Evolutionary conservation across 805 yeast genomes (phyloP).

Genomic region (Lipomyces spencermartinsiae): DNA sequence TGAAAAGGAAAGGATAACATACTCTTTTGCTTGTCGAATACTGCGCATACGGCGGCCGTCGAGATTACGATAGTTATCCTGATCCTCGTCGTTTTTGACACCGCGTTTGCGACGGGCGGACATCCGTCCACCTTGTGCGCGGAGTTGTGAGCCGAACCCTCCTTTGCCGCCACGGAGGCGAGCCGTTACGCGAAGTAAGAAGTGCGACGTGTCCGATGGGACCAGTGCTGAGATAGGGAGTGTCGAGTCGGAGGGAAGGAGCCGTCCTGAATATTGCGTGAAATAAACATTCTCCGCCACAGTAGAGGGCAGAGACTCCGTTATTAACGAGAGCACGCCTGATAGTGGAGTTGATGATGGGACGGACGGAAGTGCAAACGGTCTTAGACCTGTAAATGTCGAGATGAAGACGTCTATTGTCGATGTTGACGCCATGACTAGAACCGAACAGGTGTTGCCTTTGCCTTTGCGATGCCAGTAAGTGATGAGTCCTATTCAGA

Average conservation of each 20-base stretch:
- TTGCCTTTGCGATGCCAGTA: background rate
- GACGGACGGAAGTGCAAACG: background rate
- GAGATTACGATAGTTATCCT: slow-evolving; percentile 50
- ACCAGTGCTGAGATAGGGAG: slow-evolving; percentile 4
- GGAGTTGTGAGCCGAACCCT: slow-evolving; percentile 54
- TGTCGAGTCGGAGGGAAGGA: slow-evolving; percentile 6
- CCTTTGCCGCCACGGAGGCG: slow-evolving; percentile 57
- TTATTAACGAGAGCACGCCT: background rate
- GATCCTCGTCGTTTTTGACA: slow-evolving; percentile 40
- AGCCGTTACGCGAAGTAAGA: slow-evolving; percentile 14
- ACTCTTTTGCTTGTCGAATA: slow-evolving; percentile 48
- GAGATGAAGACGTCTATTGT: slow-evolving; percentile 14
- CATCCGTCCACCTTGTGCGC: slow-evolving; percentile 52
- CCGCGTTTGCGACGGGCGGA: slow-evolving; percentile 41
- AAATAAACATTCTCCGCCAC: slow-evolving; percentile 17
- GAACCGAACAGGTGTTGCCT: background rate
- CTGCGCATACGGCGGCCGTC: slow-evolving; percentile 52
- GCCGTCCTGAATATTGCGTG: slow-evolving; percentile 19
- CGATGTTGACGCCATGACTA: background rate
- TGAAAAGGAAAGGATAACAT: slow-evolving; percentile 42
- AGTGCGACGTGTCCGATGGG: background rate
- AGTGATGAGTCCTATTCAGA: background rate
- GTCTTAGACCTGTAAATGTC: slow-evolving; percentile 12
- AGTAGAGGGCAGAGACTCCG: slow-evolving; percentile 8
- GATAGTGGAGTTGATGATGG: slow-evolving; percentile 5